Evolutionary conservation across 805 yeast species (phyloP), one percentile per base, ranked within the genome.

Genomic region (Saturnispora galanensis): DNA sequence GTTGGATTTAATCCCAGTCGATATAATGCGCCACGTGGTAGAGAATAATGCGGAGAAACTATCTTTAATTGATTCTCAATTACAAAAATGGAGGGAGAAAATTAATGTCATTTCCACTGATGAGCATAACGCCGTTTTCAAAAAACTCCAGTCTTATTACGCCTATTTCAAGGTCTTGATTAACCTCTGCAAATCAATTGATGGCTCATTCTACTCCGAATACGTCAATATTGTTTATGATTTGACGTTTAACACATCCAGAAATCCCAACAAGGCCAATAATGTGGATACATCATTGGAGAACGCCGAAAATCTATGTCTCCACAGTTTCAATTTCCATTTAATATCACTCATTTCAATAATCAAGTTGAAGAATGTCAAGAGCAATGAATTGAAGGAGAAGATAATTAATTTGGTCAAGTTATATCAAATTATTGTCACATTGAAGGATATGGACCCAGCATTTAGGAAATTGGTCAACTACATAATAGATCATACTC

Each of bases 281-380:
- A 56, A 52, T 9, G 38, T 56, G 26, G 26, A 21, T 21, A 8
- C 26, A 10, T 53, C 57, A 12, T 38, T 52, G 18, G 51, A 51
- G 34, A 55, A 52, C 32, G 50, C 58, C 2, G 62, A 60, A 40
- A 46, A 42, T 39, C 41, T 60, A 35, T 49, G 61, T 34, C 51
- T 58, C 28, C 60, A 58, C 41, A 57, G 64, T 46, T 60, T 60
- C 50, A 59, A 60, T 45, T 58, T 60, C 43, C 65, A 60, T 44
- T 48, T 60, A 33, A 30, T 60, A 36, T 52, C 53, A 12, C 44
- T 60, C 44, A 42, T 59, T 29, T 52, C 62, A n/a, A 50, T 60
- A 7, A 49, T 51, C 13, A 45, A 41, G n/a, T 47, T 60, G 29
- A 50, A 53, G 15, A 52, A 49, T 16, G 37, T 49, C 1, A 41